phyloP scores from a whole-genome alignment of 192 early-diverging fungal species.

The Allomyces javanicus region DNA sequence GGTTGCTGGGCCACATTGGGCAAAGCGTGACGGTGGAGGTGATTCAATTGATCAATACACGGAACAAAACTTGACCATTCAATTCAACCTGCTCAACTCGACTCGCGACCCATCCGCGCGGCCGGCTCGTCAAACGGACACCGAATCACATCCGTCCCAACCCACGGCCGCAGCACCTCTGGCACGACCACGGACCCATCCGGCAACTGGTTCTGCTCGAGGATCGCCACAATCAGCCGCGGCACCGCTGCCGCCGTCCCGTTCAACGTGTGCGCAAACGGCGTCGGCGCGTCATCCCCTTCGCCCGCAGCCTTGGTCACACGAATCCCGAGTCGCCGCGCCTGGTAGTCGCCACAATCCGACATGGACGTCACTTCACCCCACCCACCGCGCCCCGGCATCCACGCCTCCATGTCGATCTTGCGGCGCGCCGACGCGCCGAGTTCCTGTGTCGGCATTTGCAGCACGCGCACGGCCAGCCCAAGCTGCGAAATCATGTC shows the following conservation, averaged over 20 bases:
- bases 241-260: slow-evolving; percentile 84
- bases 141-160: slow-evolving; percentile 15
- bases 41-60: too few species aligned
- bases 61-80: too few species aligned
- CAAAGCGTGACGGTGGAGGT: too few species aligned
- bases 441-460: slow-evolving; percentile 84
- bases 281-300: slow-evolving; percentile 12
- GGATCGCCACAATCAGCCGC: slow-evolving; percentile 61
- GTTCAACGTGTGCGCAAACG: slow-evolving; percentile 80
- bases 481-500: slow-evolving; percentile 56
- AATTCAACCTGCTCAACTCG: too few species aligned
- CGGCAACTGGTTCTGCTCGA: slow-evolving; percentile 59
- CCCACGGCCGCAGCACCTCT: slow-evolving; percentile 43
- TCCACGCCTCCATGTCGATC: slow-evolving; percentile 92
- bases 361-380: slow-evolving; percentile 77
- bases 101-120: too few species aligned
- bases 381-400: slow-evolving; percentile 68
- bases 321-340: slow-evolving; percentile 61
- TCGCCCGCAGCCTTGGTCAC: slow-evolving; percentile 7
- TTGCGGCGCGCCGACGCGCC: slow-evolving; percentile 81
- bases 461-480: slow-evolving; percentile 51
- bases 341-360: slow-evolving; percentile 88
- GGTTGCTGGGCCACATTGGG: too few species aligned
- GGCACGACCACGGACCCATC: slow-evolving; percentile 58
- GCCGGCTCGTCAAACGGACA: too few species aligned